Percentiles rank a stretch among this genome's conserved stretches.
phyloP scores from a whole-genome alignment of 2,329 filamentous ascomycete species.

The Aciculosporium take region DNA sequence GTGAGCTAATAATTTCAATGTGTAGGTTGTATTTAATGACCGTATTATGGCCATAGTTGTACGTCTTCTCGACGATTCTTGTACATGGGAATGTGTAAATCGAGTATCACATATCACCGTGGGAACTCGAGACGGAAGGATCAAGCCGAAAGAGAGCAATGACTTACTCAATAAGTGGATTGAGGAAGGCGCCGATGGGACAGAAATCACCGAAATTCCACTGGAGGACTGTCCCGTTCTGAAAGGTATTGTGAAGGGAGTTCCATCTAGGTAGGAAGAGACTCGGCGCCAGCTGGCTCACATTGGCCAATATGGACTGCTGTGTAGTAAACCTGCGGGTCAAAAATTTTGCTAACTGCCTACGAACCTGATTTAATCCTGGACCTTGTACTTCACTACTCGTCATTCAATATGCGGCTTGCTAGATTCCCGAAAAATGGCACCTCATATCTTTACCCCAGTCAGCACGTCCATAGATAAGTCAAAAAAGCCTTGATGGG shows the following conservation, averaged over 20 bases:
- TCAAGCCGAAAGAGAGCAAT: conserved; percentile 95
- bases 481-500: not conserved
- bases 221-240: conserved; percentile 35
- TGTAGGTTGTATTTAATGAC: conserved; percentile 62
- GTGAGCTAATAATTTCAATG: not conserved
- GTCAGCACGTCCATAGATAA: not conserved
- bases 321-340: not conserved
- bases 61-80: conserved; percentile 45
- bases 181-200: conserved; percentile 31
- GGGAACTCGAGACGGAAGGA: conserved; percentile 56
- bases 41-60: conserved; percentile 87
- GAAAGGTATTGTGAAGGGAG: conserved; percentile 32
- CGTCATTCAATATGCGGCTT: conserved; percentile 81
- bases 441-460: conserved; percentile 41
- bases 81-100: conserved; percentile 58
- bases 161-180: conserved; percentile 66
- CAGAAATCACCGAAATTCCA: conserved; percentile 31
- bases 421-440: conserved; percentile 77
- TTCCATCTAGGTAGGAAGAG: conserved; percentile 29
- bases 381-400: conserved; percentile 23
- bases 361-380: not conserved
- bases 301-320: not conserved
- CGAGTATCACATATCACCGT: conserved; percentile 75
- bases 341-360: not conserved
- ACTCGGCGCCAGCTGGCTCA: not conserved